Conservation (phyloP, 2,329 filamentous ascomycete species). For the Epichloe sylvatica region DNA sequence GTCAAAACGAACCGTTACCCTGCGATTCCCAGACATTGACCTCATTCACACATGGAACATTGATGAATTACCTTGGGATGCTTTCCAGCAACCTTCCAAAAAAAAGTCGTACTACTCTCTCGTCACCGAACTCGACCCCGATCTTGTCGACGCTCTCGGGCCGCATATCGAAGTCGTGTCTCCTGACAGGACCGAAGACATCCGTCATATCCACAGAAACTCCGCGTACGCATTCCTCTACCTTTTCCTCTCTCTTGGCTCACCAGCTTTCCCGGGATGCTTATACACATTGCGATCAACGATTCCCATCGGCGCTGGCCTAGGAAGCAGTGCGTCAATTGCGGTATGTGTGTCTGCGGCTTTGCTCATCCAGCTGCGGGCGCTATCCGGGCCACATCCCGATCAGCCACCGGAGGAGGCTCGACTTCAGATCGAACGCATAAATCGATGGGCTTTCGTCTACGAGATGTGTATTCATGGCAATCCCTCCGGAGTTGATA, state of each 20-base stretch:
- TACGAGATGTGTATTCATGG: conserved; percentile 95
- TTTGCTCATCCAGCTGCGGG: conserved; percentile 74
- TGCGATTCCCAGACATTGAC: conserved; percentile 84
- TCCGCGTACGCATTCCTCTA: conserved; percentile 84
- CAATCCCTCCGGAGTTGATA: conserved; percentile 92
- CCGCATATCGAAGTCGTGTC: conserved; percentile 67
- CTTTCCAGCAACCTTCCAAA: conserved; percentile 66
- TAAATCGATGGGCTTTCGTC: conserved; percentile 96
- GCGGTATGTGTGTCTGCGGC: conserved; percentile 78
- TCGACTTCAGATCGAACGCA: conserved; percentile 80
- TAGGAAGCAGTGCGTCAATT: conserved; percentile 90
- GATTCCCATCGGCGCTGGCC: conserved; percentile 78
- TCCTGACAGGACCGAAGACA: conserved; percentile 46
- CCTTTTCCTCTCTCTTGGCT: conserved; percentile 77
- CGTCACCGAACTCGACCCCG: conserved; percentile 68
- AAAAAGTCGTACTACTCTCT: conserved; percentile 93
- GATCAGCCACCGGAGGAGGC: conserved; percentile 82
- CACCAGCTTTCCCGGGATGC: conserved; percentile 62
- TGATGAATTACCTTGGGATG: conserved; percentile 73
- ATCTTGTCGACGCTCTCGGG: conserved; percentile 66
- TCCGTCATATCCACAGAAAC: conserved; percentile 70
- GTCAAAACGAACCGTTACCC: conserved; percentile 71
- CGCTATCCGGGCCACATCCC: conserved; percentile 77
- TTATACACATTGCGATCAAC: conserved; percentile 87
- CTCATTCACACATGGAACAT: conserved; percentile 90